Base-by-base conservation (phyloP, 177 flowering plant species). In the Vitis hybrid region DNA sequence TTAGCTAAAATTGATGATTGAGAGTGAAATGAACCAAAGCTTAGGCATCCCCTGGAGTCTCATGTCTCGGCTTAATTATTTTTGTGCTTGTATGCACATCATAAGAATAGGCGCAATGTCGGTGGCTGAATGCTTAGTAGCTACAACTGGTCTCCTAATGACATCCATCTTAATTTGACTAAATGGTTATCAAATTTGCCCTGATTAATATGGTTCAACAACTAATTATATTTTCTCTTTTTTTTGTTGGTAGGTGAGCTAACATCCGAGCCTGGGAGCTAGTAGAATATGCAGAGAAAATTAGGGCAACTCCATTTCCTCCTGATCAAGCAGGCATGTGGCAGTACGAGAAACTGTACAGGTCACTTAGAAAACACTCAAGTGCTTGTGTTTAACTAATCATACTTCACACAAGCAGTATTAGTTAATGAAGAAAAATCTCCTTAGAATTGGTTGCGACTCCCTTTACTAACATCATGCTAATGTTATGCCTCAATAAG, bases 161-260 rank as follows among this genome's bases (percentile, higher is more conserved):
- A 51, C 53, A 62, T 55, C 53, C 59, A 22, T 49, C 60, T 48
- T 22, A 39, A 61, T 31, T 72, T 60, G 65, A 66, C 60, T 52
- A 66, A 39, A 51, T 20, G 1, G 3, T 7, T 20, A 20, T 9
- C 53, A 56, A 45, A 20, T 11, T 64, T 11, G 39, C 14, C 66
- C 53, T 67, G n/a, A 53, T 48, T 61, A 52, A 60, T 48, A 14
- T 15, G 49, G 56, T 62, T 63, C 71, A 73, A 68, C 56, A 10
- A 62, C 62, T 62, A 67, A 62, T 67, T 15, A 62, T 60, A 39
- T 53, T 59, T 70, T 26, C 29, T 29, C 67, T 15, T 11, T 31
- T 51, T 64, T 31, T 29, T 60, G 67, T 49, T 52, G 70, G 67
- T 70, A 18, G 73, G 66, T 70, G 53, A 70, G 57, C 72, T 62